Evolutionary conservation across 75 land plant species (phyloP), one percentile per base, ranked within the genome.

Genomic region (Sequoiadendron giganteum): DNA sequence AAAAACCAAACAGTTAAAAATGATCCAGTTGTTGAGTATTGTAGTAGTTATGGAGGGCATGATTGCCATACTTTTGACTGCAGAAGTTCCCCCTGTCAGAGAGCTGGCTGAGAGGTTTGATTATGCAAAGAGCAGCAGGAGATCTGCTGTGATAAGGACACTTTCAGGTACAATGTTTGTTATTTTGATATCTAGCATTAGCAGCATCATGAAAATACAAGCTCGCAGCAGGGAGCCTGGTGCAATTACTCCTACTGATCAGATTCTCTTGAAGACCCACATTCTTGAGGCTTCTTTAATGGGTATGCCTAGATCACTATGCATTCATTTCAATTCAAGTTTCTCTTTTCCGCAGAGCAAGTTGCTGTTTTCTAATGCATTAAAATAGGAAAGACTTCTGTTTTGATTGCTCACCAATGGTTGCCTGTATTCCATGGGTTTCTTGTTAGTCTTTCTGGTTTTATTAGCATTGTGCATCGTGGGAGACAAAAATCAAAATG

Each of bases 271-370:
- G 92, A 87, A 96, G 68, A 94, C 97, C 34, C 93, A 93, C 56
- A 85, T 95, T 87, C 92, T 96, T 15, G 97, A 96, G 88, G 92
- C 93, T 83, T 91, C 95, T n/a, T 91, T 96, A 47, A 93, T 93
- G 75, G 97, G 97, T 96, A 91, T 70, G 70, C 11, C n/a, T 58
- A 52, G 42, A 40, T 14, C 25, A 16, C 18, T 65, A 25, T 65
- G 70, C 70, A 25, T 65, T 25, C 30, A 14, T 14, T 75, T 81
- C 47, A 36, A 38, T 34, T 70, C 48, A 73, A 56, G 70, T 52
- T 77, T 38, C 70, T 5, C 5, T 25, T 65, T 65, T 25, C 70
- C 0, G 0, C 8, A 61, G 25, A 61, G 68, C 68, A 61, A 21
- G 0, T 19, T 19, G 68, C 5, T 21, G 5, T 61, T 61, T 61